Evolutionary conservation across 768 basidiomycete genomes (phyloP), one percentile per base, ranked within the genome.

Genomic region (Hypholoma fasciculare): DNA sequence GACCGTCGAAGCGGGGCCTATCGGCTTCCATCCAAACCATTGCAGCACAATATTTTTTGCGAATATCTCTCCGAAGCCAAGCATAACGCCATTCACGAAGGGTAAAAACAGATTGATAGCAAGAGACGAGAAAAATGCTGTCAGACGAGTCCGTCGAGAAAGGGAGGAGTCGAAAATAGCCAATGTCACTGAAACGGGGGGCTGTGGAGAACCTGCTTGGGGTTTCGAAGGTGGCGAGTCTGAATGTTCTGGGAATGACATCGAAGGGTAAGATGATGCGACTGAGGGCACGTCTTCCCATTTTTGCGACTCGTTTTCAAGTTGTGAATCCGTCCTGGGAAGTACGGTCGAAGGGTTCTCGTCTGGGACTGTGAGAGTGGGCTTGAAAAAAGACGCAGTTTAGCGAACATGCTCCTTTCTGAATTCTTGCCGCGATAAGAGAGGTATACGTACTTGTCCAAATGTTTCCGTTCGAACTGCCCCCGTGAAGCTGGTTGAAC

Each of bases 61-160:
- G 68, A 95, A 94, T 50, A 96, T 90, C 72, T 96, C 94, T 40
- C 94, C 94, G 68, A 96, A 95, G n/a, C 94, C 94, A 51, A 95
- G 84, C 94, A 96, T 96, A 57, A 96, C 90, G 17, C 94, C 94
- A 62, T 96, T 96, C 8, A 96, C 82, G 71, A 96, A 96, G 0
- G 94, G 94, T 39, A 96, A 79, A 0, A 90, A 69, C 60, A 96
- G 69, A 69, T 96, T 96, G 69, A 96, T 90, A 26, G 89, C 89
- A 61, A 94, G 70, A 20, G 89, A 85, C 14, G 90, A 87, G 54
- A 88, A 71, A 52, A 92, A 69, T 8, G 92, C 90, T 40, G 81
- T 83, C 47, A 84, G 66, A 52, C 92, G 86, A 34, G 90, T 88
- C 61, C 82, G 83, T 50, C 78, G 77, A 38, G 89, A 84, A 49